Percentiles rank a stretch among this genome's conserved stretches.
Conservation (phyloP, 164 flowering plant genomes). For the Dillenia suffruticosa region DNA sequence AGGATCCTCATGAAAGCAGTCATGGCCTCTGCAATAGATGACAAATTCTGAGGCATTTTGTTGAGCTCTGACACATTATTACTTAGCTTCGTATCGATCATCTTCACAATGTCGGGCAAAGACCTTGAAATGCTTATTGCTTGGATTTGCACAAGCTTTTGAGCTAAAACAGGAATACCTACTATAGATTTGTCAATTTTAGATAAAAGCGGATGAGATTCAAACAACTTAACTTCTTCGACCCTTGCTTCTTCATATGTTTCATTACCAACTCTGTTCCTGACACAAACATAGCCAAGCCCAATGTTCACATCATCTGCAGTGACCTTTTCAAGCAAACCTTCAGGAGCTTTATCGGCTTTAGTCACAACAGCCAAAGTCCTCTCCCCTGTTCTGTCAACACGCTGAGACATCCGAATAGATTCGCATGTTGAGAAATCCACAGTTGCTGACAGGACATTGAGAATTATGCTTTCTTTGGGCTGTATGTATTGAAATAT, state of each 20-base stretch:
- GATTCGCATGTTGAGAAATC: too few relatives aligned
- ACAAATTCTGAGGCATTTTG: conserved; percentile 14
- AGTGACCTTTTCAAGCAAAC: not conserved
- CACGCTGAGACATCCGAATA: not conserved
- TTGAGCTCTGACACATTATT: conserved; percentile 8
- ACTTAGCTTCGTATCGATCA: too few relatives aligned
- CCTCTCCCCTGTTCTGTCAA: not conserved
- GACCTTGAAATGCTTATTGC: conserved; percentile 16
- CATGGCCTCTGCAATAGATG: conserved; percentile 20
- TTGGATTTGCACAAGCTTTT: conserved; percentile 17
- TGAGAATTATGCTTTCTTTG: not conserved
- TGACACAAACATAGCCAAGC: conserved; percentile 16
- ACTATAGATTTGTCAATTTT: conserved; percentile 22
- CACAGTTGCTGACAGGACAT: too few relatives aligned
- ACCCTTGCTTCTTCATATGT: conserved; percentile 15
- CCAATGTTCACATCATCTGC: not conserved
- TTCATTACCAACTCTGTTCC: too few relatives aligned
- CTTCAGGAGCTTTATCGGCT: conserved; percentile 6
- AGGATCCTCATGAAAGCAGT: not conserved
- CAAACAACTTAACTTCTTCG: conserved; percentile 9
- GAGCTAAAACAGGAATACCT: conserved; percentile 24
- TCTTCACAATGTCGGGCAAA: conserved; percentile 20
- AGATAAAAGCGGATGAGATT: conserved; percentile 4
- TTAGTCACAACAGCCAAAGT: conserved; percentile 6
- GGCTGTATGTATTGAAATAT: conserved; percentile 1